phyloP scores from a whole-genome alignment of 345 rosid species.

The Arabis hirsuta region DNA sequence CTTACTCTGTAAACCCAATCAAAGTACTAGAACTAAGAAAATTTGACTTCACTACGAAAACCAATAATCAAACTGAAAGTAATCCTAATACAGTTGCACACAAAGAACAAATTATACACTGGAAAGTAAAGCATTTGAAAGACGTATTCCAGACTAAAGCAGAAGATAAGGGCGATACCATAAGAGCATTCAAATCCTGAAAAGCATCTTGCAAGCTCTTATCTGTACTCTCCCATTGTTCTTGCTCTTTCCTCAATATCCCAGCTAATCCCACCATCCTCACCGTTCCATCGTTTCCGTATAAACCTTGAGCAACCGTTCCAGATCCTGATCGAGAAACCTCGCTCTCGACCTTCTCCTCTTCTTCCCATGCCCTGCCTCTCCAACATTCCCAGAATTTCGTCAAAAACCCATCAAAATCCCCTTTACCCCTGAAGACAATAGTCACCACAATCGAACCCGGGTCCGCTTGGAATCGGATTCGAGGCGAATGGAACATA shows the following conservation, averaged over 20 bases:
- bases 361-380: constrained; percentile 75
- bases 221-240: constrained; percentile 92
- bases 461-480: constrained; percentile 70
- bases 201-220: constrained; percentile 97
- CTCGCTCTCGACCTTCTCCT: constrained; percentile 40
- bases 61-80: not conserved
- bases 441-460: constrained; percentile 65
- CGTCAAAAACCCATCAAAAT: constrained; percentile 70
- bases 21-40: constrained; percentile 17
- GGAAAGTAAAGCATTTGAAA: not conserved
- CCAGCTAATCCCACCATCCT: constrained; percentile 96
- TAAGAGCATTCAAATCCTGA: constrained; percentile 91
- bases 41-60: not conserved
- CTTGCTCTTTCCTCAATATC: constrained; percentile 92
- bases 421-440: constrained; percentile 84
- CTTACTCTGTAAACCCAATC: constrained; percentile 61
- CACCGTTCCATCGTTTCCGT: constrained; percentile 76
- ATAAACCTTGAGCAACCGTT: constrained; percentile 56
- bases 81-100: constrained; percentile 19
- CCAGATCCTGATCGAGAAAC: constrained; percentile 39
- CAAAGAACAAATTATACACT: not conserved
- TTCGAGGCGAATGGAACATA: constrained; percentile 83
- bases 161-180: constrained; percentile 51
- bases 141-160: not conserved
- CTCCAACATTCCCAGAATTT: constrained; percentile 87